Evolutionary conservation across 169 alveolate genomes (phyloP).

Genomic region (Babesia ovata): DNA sequence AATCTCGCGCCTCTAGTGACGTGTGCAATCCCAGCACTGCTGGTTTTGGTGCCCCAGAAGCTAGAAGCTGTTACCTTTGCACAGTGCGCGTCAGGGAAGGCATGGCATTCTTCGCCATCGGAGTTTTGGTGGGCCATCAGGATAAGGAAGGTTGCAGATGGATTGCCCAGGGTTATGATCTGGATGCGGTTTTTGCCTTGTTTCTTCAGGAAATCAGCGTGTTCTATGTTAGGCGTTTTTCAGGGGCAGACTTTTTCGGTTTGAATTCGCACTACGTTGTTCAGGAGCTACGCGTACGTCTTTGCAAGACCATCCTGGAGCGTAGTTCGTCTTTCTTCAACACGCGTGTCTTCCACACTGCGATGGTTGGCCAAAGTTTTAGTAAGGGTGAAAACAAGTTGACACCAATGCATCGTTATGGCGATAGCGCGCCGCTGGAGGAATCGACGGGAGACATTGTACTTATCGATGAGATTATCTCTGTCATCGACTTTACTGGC

Average conservation of each 20-base stretch:
- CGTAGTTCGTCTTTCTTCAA: slow-evolving; percentile 12
- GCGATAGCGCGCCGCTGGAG: not conserved
- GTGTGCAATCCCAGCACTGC: not conserved
- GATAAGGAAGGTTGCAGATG: not conserved
- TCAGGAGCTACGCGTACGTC: slow-evolving; percentile 34
- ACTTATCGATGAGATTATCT: not conserved
- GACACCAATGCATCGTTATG: slow-evolving; percentile 7
- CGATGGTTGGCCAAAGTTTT: not conserved
- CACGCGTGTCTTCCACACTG: slow-evolving; percentile 8
- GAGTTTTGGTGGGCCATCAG: not conserved
- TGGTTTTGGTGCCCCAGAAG: not conserved
- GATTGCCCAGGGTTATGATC: slow-evolving; percentile 22
- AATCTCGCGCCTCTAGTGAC: not conserved
- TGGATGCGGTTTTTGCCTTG: not conserved
- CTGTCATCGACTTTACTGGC: slow-evolving; percentile 3
- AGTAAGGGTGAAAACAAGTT: not conserved
- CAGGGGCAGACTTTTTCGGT: slow-evolving; percentile 33
- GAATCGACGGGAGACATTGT: not conserved
- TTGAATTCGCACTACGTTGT: slow-evolving; percentile 41
- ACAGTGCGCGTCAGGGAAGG: slow-evolving; percentile 28
- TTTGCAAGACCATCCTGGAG: slow-evolving; percentile 12
- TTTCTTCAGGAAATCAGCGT: slow-evolving; percentile 6
- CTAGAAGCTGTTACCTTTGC: slow-evolving; percentile 29
- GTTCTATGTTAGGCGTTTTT: not conserved
- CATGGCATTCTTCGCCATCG: slow-evolving; percentile 39